Evolutionary conservation across 2,329 filamentous ascomycete genomes (phyloP).

Genomic region (Diplocarpon rosae): DNA sequence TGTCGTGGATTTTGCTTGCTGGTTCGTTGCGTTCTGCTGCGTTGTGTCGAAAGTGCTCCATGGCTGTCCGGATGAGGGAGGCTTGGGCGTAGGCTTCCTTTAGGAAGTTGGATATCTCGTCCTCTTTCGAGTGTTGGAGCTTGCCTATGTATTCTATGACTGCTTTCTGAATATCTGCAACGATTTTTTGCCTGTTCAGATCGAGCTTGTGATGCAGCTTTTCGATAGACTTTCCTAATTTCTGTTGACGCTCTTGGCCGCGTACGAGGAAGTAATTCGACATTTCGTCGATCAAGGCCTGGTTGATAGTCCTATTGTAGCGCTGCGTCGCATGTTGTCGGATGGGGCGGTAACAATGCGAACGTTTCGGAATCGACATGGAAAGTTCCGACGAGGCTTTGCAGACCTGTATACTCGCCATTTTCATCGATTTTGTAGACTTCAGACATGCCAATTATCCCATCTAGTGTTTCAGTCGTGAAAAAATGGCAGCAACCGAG

Average conservation of each 20-base stretch:
- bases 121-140: not conserved
- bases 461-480: slow-evolving; percentile 49
- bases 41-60: not conserved
- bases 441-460: slow-evolving; percentile 41
- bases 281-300: slow-evolving; percentile 16
- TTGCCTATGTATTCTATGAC: not conserved
- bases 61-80: not conserved
- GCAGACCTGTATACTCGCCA: slow-evolving; percentile 11
- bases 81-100: not conserved
- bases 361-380: not conserved
- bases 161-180: not conserved
- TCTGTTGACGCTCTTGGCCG: slow-evolving; percentile 9
- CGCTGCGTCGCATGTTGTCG: slow-evolving; percentile 27
- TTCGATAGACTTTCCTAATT: not conserved
- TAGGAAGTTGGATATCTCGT: not conserved
- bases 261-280: slow-evolving; percentile 29
- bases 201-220: not conserved
- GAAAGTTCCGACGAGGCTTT: not conserved
- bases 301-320: slow-evolving; percentile 30
- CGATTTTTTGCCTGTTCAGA: not conserved
- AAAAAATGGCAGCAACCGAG: slow-evolving; percentile 53
- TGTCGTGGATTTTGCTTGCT: slow-evolving; percentile 30
- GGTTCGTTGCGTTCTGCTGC: slow-evolving; percentile 27
- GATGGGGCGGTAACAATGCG: slow-evolving; percentile 10
- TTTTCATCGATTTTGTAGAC: slow-evolving; percentile 36